These are phyloP conservation scores for Fusarium duplospermum DNA, from an alignment of 2,329 filamentous ascomycete species.

Conservation along the genomic window DNA sequence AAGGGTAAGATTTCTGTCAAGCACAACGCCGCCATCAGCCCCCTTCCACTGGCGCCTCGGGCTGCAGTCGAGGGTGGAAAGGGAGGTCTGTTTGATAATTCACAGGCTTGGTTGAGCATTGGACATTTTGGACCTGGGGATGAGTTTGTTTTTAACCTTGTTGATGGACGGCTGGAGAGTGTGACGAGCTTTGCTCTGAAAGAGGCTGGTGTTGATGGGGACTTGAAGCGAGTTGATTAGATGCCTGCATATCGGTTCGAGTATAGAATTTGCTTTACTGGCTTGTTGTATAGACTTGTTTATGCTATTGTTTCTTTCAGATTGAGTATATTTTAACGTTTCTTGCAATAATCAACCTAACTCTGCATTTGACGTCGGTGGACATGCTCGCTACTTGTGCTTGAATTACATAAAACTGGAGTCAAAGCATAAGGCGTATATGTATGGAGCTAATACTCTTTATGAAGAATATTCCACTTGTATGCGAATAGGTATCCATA, in stretches of 20 bases:
- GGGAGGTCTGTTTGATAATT: constrained; percentile 24
- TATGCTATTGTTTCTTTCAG: too few species aligned
- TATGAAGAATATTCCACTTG: too few species aligned
- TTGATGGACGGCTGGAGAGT: constrained; percentile 18
- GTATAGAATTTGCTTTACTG: neutral
- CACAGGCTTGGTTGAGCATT: constrained; percentile 10
- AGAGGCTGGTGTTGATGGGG: neutral
- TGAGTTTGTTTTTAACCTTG: constrained; percentile 23
- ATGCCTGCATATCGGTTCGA: neutral
- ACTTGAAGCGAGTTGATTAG: constrained; percentile 7
- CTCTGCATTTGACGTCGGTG: neutral
- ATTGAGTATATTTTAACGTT: neutral
- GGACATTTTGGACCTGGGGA: constrained; percentile 5
- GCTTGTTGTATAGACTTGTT: neutral
- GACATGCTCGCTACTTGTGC: neutral
- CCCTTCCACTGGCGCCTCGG: neutral
- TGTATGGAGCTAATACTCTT: too few species aligned
- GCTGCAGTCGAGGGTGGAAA: constrained; percentile 21
- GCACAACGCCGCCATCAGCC: neutral
- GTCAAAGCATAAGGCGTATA: too few species aligned
- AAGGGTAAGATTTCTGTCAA: constrained; percentile 17
- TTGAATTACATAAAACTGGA: neutral
- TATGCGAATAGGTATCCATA: too few species aligned
- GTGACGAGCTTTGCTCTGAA: constrained; percentile 2
- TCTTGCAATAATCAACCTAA: too few species aligned